Evolutionary conservation across 2,329 filamentous ascomycete species (phyloP), one percentile per base, ranked within the genome.

Genomic region (Endocalyx cinctus): DNA sequence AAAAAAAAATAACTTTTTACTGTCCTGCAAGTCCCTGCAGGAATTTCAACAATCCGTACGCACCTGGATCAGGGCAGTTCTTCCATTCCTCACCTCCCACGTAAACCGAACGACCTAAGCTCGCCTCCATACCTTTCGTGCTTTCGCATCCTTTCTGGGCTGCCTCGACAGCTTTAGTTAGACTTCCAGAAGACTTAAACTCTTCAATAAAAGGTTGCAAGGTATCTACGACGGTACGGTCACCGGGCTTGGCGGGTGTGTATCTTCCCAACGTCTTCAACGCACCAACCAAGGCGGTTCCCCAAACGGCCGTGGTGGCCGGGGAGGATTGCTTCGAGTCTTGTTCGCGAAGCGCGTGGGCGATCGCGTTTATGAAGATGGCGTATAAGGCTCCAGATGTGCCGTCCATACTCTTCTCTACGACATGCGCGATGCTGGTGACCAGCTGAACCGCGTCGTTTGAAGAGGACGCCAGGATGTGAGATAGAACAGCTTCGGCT

Each of bases 361-460:
- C 79, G 5, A 95, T 78, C 0, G 87, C 80, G 57, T 94, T 94
- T 40, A 95, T 70, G 70, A 94, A 95, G 58, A 96, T 95, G 52
- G 87, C 84, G 51, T 75, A 77, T 3, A 79, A 59, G 2, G 72
- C 74, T 4, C 76, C 75, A 2, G 75, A 78, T 2, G 76, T 80
- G 42, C 76, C 76, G 46, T 79, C 76, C 76, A 79, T 79, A 41
- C 57, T 63, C 18, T 52, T 69, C 52, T 79, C 76, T n/a, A 79
- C 63, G 6, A 79, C 62, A 3, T 69, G 63, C 5, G 75, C 69
- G 28, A 78, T 70, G 34, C 55, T 58, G 15, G 71, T 61, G 15
- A 78, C 58, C 41, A 77, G 72, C 17, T 72, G 50, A 7, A 74
- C 68, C 5, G 63, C 66, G 39, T 79, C 74, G 18, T 70, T 72